Evolutionary conservation across 2,329 filamentous ascomycete species (phyloP).

Genomic region (Biscogniauxia marginata): DNA sequence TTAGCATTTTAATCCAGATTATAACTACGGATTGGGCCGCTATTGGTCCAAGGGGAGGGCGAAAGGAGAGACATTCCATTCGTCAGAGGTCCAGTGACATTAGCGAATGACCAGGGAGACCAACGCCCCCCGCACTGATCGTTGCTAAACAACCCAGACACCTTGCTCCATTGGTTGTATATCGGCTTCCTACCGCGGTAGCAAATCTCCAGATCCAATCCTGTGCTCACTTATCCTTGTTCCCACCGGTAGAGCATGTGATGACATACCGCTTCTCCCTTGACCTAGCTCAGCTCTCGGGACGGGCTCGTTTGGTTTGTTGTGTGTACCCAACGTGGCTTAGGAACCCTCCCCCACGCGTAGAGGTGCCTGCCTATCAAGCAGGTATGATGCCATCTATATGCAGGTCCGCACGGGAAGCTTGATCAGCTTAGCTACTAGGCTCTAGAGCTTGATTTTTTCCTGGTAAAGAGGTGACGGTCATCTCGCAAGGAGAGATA

Average conservation of each 20-base stretch:
- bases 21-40: background rate
- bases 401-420: background rate
- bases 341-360: background rate
- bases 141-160: background rate
- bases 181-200: conserved; percentile 7
- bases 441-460: background rate
- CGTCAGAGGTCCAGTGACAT: conserved; percentile 12
- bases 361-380: background rate
- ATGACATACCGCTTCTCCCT: conserved; percentile 3
- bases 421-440: background rate
- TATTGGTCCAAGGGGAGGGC: conserved; percentile 8
- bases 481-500: background rate
- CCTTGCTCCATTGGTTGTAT: conserved; percentile 1
- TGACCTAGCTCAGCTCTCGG: background rate
- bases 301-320: background rate
- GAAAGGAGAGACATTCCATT: conserved; percentile 6
- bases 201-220: conserved; percentile 16
- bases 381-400: background rate
- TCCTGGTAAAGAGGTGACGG: background rate
- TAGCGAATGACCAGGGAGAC: conserved; percentile 12
- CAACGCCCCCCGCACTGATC: conserved; percentile 11
- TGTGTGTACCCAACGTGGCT: background rate
- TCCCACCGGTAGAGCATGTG: conserved; percentile 13
- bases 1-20: background rate
- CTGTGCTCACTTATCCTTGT: conserved; percentile 8